A percentile compares a stretch with the other conserved stretches of the same genome.
phyloP scores from a whole-genome alignment of 2,329 filamentous ascomycete genomes.

The Botryosphaeria dothidea region DNA sequence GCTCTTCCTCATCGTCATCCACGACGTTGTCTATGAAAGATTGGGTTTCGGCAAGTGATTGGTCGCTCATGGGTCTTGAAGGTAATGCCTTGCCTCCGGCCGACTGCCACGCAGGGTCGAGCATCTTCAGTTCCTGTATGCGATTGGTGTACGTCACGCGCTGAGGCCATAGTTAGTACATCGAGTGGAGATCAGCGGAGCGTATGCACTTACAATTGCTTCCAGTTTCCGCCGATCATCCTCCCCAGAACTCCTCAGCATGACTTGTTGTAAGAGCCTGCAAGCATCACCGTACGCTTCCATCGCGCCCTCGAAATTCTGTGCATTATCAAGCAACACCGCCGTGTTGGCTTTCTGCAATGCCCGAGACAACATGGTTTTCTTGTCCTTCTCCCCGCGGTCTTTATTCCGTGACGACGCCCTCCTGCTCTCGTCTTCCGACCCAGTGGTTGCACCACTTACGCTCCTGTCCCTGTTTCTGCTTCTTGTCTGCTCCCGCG shows the following conservation, averaged over 20 bases:
- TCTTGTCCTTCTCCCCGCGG: constrained; percentile 61
- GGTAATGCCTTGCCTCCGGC: constrained; percentile 73
- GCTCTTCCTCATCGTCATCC: constrained; percentile 38
- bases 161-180: constrained; percentile 45
- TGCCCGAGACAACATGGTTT: constrained; percentile 94
- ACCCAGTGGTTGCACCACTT: constrained; percentile 14
- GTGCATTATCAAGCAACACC: constrained; percentile 91
- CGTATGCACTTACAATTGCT: constrained; percentile 71
- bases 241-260: constrained; percentile 77
- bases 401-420: constrained; percentile 40
- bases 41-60: constrained; percentile 44
- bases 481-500: background rate
- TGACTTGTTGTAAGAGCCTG: constrained; percentile 80
- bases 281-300: constrained; percentile 92
- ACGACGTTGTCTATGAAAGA: constrained; percentile 32
- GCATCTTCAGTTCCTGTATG: constrained; percentile 80
- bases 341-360: constrained; percentile 95
- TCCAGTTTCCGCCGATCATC: constrained; percentile 90
- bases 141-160: constrained; percentile 86
- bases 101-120: constrained; percentile 58
- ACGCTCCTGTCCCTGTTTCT: constrained; percentile 16
- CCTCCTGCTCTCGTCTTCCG: constrained; percentile 16
- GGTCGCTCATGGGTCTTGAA: constrained; percentile 64
- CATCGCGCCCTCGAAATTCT: constrained; percentile 89
- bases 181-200: background rate